Evolutionary conservation across 1,284 basidiomycete species (phyloP).

Genomic region (Fomes fomentarius): DNA sequence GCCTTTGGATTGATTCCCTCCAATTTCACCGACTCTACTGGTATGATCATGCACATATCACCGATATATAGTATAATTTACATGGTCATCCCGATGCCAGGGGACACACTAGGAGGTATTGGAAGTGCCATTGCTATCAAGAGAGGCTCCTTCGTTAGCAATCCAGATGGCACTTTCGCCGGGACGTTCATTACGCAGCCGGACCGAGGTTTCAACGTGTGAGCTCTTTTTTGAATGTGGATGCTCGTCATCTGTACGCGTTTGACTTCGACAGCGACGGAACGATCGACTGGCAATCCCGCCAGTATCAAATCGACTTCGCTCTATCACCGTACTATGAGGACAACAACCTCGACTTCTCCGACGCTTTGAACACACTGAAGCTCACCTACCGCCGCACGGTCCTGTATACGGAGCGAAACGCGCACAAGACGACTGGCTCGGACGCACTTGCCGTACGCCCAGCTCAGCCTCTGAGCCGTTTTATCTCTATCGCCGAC

Average conservation of each 20-base stretch:
- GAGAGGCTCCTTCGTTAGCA: slow-evolving; percentile 31
- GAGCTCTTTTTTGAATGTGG: slow-evolving; percentile 3
- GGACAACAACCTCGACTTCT: slow-evolving; percentile 49
- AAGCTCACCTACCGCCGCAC: slow-evolving; percentile 57
- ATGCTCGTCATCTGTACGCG: not conserved
- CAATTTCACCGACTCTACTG: slow-evolving; percentile 40
- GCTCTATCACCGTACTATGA: slow-evolving; percentile 59
- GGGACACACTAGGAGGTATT: slow-evolving; percentile 41
- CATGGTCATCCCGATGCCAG: slow-evolving; percentile 8
- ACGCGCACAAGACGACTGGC: slow-evolving; percentile 56
- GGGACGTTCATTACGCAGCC: slow-evolving; percentile 50
- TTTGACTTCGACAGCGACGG: slow-evolving; percentile 37
- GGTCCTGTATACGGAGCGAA: slow-evolving; percentile 56
- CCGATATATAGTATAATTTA: not conserved
- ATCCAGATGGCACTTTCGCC: slow-evolving; percentile 38
- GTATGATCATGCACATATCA: slow-evolving; percentile 14
- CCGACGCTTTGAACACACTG: slow-evolving; percentile 55
- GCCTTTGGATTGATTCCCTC: slow-evolving; percentile 42
- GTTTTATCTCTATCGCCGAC: slow-evolving; percentile 26
- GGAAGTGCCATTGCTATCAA: slow-evolving; percentile 41
- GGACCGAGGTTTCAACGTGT: slow-evolving; percentile 51
- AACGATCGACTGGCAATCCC: slow-evolving; percentile 63
- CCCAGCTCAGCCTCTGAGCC: slow-evolving; percentile 39
- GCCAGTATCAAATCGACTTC: slow-evolving; percentile 62
- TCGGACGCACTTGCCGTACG: slow-evolving; percentile 59